A percentile compares a stretch with the other conserved stretches of the same genome.
These are phyloP conservation scores for Senna siamea DNA, from an alignment of 306 rosid species.

Conservation along the genomic window DNA sequence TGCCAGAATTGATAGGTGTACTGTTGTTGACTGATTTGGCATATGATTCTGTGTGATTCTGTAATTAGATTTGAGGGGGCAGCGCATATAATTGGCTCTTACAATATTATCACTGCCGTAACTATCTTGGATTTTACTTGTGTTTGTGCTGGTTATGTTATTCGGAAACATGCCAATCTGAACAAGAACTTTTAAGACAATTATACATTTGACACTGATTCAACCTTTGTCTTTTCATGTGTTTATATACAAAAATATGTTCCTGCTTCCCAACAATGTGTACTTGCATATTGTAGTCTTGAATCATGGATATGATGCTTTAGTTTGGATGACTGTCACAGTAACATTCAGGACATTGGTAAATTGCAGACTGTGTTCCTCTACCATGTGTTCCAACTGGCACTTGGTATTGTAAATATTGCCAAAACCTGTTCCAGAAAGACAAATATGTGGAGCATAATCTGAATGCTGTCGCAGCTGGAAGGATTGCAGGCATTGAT, in stretches of 20 bases:
- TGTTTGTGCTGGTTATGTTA: background rate
- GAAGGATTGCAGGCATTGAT: slow-evolving; percentile 72
- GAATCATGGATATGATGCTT: background rate
- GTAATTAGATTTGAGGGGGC: too few species aligned
- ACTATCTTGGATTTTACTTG: background rate
- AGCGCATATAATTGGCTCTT: too few species aligned
- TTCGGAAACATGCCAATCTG: background rate
- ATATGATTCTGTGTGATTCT: too few species aligned
- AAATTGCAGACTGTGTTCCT: slow-evolving; percentile 78
- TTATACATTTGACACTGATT: background rate
- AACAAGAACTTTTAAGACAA: background rate
- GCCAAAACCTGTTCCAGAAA: slow-evolving; percentile 65
- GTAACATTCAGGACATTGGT: background rate
- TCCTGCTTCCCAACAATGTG: background rate
- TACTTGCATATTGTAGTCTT: background rate
- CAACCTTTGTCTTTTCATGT: background rate
- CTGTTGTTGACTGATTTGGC: too few species aligned
- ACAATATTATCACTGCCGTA: too few species aligned
- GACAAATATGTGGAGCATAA: slow-evolving; percentile 66
- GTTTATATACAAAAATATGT: background rate
- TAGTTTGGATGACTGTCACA: background rate
- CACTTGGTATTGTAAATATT: slow-evolving; percentile 88
- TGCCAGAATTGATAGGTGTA: too few species aligned
- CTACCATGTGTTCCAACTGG: slow-evolving; percentile 64
- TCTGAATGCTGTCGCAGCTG: slow-evolving; percentile 79